These are phyloP conservation scores for Sanghuangporus baumii DNA, from an alignment of 1,284 basidiomycete genomes.

Conservation along the genomic window DNA sequence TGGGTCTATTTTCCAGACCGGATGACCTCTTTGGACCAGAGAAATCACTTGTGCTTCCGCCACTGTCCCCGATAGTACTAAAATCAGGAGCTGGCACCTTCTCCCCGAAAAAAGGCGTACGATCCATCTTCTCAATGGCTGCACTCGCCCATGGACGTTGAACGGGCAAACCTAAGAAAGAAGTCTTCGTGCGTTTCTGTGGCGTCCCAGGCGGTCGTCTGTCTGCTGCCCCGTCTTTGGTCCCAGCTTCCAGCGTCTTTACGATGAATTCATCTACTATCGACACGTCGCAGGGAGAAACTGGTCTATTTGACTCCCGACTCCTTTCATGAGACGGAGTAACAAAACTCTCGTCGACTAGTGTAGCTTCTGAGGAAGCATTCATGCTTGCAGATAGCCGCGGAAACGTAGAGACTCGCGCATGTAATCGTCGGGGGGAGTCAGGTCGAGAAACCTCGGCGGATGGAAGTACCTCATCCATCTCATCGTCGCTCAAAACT, in stretches of 20 bases:
- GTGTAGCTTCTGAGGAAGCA: constrained; percentile 41
- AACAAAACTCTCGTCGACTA: constrained; percentile 50
- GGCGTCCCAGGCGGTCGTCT: constrained; percentile 75
- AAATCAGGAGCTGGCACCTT: constrained; percentile 18
- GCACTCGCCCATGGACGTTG: constrained; percentile 76
- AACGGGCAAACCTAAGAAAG: constrained; percentile 40
- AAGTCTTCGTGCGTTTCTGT: constrained; percentile 64
- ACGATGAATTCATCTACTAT: constrained; percentile 65
- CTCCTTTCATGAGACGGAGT: constrained; percentile 59
- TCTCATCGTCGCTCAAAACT: constrained; percentile 56
- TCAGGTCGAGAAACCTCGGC: constrained; percentile 6
- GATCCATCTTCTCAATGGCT: constrained; percentile 60
- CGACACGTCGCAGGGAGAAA: constrained; percentile 29
- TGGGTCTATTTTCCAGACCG: constrained; percentile 2
- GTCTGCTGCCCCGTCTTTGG: constrained; percentile 38
- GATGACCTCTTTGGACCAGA: constrained; percentile 2
- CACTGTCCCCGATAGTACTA: constrained; percentile 19
- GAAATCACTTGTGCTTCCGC: constrained; percentile 31
- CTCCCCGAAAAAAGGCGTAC: constrained; percentile 39
- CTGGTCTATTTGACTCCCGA: constrained; percentile 58
- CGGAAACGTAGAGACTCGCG: constrained; percentile 39
- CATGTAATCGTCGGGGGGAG: constrained; percentile 23
- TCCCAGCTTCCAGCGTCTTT: constrained; percentile 56
- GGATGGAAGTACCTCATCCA: constrained; percentile 22
- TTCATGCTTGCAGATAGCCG: constrained; percentile 56